Evolutionary conservation across 805 yeast species (phyloP).

Genomic region (Sugiyamaella valdiviana): DNA sequence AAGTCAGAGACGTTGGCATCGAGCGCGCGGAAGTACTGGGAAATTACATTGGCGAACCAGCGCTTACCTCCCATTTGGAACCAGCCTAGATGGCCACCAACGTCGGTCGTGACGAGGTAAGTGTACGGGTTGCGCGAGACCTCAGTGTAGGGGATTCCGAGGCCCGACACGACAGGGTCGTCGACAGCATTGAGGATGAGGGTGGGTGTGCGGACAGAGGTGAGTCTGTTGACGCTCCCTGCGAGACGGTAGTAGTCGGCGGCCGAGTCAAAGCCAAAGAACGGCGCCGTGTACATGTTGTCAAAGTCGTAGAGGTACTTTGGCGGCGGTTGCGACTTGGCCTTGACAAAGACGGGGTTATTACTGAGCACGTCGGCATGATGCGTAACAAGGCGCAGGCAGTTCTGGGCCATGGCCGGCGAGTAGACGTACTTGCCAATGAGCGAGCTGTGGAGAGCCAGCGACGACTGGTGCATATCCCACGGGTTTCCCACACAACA

Average conservation of each 20-base stretch:
- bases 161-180: slow-evolving; percentile 64
- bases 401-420: slow-evolving; percentile 44
- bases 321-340: slow-evolving; percentile 21
- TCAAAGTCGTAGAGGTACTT: slow-evolving; percentile 52
- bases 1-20: slow-evolving; percentile 28
- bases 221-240: slow-evolving; percentile 49
- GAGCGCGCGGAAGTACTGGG: slow-evolving; percentile 37
- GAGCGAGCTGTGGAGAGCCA: slow-evolving; percentile 36
- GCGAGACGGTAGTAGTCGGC: slow-evolving; percentile 60
- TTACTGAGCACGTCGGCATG: slow-evolving; percentile 38
- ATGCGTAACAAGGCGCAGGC: slow-evolving; percentile 38
- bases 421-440: slow-evolving; percentile 46
- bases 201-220: slow-evolving; percentile 54
- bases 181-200: slow-evolving; percentile 60
- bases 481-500: slow-evolving; percentile 63
- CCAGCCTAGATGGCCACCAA: slow-evolving; percentile 86
- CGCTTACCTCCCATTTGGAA: slow-evolving; percentile 52
- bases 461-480: slow-evolving; percentile 54
- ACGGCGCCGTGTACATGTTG: slow-evolving; percentile 53
- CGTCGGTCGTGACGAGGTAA: slow-evolving; percentile 49
- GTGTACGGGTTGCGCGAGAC: slow-evolving; percentile 53
- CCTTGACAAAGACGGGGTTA: slow-evolving; percentile 27
- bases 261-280: slow-evolving; percentile 60
- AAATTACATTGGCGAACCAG: slow-evolving; percentile 57
- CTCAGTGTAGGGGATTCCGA: slow-evolving; percentile 47